phyloP scores from a whole-genome alignment of 225 moss, liverwort and hornwort species.

The Takakia lepidozioides region DNA sequence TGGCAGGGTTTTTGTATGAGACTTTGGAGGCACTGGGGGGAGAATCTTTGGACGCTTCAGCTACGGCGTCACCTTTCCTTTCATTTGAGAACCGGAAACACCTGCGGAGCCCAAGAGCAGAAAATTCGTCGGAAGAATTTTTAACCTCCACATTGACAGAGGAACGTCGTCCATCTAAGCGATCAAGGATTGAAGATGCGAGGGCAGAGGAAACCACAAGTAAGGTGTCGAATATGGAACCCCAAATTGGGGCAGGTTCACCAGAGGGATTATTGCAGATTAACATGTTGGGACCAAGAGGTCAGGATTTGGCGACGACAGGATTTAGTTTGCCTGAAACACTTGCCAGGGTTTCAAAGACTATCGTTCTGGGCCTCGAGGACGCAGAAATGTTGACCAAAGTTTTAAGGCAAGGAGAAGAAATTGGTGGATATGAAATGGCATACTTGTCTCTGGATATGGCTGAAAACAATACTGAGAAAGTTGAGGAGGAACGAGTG shows the following conservation, averaged over 20 bases:
- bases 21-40: conserved; percentile 55
- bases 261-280: conserved; percentile 7
- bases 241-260: conserved; percentile 24
- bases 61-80: conserved; percentile 13
- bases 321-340: conserved; percentile 29
- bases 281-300: conserved; percentile 16
- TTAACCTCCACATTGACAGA: conserved; percentile 34
- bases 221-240: conserved; percentile 19
- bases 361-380: conserved; percentile 20
- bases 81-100: conserved; percentile 15
- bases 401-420: conserved; percentile 24
- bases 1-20: conserved; percentile 60
- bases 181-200: conserved; percentile 3
- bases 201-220: neutral
- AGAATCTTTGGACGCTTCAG: conserved; percentile 10
- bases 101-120: conserved; percentile 10
- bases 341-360: conserved; percentile 21
- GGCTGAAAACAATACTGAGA: conserved; percentile 19
- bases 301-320: conserved; percentile 20
- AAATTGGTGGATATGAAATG: conserved; percentile 39
- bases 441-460: conserved; percentile 70
- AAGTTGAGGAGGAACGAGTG: conserved; percentile 19
- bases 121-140: conserved; percentile 15
- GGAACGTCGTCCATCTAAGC: conserved; percentile 23
- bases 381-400: too few relatives aligned